Conservation (phyloP, 768 basidiomycete genomes). For the Tulasnella sp. region DNA sequence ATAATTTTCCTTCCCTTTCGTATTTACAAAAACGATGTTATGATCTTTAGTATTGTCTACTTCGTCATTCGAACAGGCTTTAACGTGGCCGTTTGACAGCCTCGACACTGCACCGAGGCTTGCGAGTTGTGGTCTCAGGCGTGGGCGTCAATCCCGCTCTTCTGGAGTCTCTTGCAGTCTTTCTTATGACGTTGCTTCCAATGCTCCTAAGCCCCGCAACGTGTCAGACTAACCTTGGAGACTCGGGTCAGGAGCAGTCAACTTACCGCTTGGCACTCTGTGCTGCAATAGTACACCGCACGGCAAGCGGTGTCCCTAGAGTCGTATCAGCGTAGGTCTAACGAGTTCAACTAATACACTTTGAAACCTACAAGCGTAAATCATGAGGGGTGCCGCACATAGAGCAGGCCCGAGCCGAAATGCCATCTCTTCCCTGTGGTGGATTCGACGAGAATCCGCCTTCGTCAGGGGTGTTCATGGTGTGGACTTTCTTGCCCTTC, state of each 20-base stretch:
- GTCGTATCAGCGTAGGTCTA: background rate
- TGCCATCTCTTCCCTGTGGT: constrained; percentile 7
- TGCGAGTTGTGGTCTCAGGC: background rate
- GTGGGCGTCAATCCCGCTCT: background rate
- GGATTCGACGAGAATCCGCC: background rate
- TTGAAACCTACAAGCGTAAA: background rate
- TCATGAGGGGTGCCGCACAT: constrained; percentile 1
- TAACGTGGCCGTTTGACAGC: background rate
- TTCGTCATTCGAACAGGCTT: background rate
- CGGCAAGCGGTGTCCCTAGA: background rate
- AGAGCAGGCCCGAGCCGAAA: background rate
- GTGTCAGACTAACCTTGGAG: background rate
- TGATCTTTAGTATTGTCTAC: background rate
- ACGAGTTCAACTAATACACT: background rate
- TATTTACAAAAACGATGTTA: background rate
- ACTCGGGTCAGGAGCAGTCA: background rate
- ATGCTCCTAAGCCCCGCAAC: background rate
- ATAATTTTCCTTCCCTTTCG: constrained; percentile 30
- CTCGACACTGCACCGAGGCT: background rate
- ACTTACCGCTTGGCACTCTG: background rate
- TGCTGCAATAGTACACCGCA: background rate
- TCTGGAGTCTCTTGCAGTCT: background rate
- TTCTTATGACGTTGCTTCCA: background rate
- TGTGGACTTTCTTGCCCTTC: background rate
- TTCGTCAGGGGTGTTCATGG: background rate